Conservation (phyloP, 306 rosid genomes). For the Cucurbita argyrosperma region DNA sequence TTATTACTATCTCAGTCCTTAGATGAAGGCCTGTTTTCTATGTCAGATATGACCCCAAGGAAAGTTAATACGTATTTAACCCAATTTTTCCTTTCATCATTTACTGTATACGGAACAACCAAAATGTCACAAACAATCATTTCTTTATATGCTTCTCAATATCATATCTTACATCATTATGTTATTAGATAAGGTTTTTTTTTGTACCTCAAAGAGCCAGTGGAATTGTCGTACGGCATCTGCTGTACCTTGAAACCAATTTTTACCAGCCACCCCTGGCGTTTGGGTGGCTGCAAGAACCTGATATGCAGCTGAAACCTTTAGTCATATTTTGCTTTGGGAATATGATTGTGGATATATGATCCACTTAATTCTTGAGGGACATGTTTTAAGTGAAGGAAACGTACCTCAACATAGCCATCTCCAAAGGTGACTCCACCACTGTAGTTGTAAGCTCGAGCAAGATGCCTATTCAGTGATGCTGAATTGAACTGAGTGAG, state of each 20-base stretch:
- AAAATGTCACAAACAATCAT: background rate
- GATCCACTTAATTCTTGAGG: background rate
- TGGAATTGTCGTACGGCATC: constrained; percentile 99
- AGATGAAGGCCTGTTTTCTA: background rate
- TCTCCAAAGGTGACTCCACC: constrained; percentile 65
- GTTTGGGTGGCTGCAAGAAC: constrained; percentile 99
- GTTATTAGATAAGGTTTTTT: background rate
- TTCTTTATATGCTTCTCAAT: background rate
- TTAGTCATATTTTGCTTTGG: background rate
- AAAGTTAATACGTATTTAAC: background rate
- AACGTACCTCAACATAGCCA: constrained; percentile 68
- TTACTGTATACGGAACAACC: background rate
- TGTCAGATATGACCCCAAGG: background rate
- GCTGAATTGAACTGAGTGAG: constrained; percentile 93
- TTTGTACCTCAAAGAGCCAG: constrained; percentile 88
- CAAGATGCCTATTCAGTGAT: constrained; percentile 79
- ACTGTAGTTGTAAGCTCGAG: constrained; percentile 77
- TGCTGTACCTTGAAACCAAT: constrained; percentile 93
- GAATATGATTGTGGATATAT: background rate
- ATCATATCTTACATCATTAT: background rate
- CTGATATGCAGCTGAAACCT: constrained; percentile 16
- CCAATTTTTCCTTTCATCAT: background rate
- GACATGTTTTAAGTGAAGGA: background rate
- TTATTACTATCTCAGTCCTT: constrained; percentile 6
- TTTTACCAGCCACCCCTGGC: constrained; percentile 72